Conservation (phyloP, 768 basidiomycete genomes). For the Xerocomus potaroensis region DNA sequence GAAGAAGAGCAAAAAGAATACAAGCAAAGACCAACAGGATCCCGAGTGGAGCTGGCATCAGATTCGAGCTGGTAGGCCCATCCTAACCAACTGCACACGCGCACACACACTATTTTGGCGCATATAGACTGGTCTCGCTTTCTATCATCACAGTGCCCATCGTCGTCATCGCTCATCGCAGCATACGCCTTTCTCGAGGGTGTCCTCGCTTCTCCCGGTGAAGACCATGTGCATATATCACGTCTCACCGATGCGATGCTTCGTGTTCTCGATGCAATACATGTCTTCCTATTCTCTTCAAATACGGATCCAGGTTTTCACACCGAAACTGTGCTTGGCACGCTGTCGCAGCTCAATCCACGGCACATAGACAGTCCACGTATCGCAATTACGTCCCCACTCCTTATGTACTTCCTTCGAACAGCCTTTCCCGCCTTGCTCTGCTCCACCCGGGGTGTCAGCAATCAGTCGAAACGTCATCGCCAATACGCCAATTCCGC, state of each 20-base stretch:
- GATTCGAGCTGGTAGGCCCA: constrained; percentile 12
- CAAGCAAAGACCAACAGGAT: constrained; percentile 13
- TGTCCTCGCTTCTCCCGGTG: constrained; percentile 7
- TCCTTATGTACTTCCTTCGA: constrained; percentile 22
- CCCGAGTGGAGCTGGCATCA: constrained; percentile 21
- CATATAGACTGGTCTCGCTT: constrained; percentile 19
- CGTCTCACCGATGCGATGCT: constrained; percentile 19
- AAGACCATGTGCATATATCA: constrained; percentile 6
- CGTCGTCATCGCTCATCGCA: constrained; percentile 20
- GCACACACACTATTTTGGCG: constrained; percentile 1
- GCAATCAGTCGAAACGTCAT: constrained; percentile 10
- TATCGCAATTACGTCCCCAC: constrained; percentile 21
- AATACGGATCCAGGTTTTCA: background rate
- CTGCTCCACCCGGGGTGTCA: constrained; percentile 3
- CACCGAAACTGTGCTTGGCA: background rate
- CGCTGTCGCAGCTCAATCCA: background rate
- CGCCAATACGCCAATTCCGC: background rate
- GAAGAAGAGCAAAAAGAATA: constrained; percentile 26
- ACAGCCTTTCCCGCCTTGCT: constrained; percentile 18
- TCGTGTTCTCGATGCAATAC: constrained; percentile 15
- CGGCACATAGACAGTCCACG: constrained; percentile 15
- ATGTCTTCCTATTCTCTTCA: constrained; percentile 19
- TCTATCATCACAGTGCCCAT: constrained; percentile 19
- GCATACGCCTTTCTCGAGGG: constrained; percentile 21
- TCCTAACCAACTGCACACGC: background rate